phyloP scores from a whole-genome alignment of 2,329 filamentous ascomycete species.

The Fusarium humuli region DNA sequence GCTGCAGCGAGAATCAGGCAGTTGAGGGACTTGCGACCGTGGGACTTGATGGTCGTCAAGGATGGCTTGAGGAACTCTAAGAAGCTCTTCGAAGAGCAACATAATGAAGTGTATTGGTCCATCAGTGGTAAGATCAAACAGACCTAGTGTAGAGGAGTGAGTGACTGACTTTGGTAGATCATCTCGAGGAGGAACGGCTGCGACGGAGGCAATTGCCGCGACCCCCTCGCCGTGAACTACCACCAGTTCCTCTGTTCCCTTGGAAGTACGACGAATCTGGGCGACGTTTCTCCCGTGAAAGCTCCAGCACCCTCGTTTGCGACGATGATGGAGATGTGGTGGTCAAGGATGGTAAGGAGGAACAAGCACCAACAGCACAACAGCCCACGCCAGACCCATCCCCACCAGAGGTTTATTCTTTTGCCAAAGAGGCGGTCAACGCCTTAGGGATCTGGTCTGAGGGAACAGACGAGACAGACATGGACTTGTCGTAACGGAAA shows the following conservation, averaged over 20 bases:
- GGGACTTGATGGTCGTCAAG: slow-evolving; percentile 42
- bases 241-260: slow-evolving; percentile 22
- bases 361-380: background rate
- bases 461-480: background rate
- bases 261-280: background rate
- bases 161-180: slow-evolving; percentile 15
- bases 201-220: background rate
- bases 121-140: slow-evolving; percentile 7
- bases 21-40: slow-evolving; percentile 29
- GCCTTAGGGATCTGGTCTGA: background rate
- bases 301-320: background rate
- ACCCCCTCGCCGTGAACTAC: background rate
- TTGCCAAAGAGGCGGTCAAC: background rate
- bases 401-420: background rate
- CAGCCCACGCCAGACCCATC: background rate
- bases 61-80: slow-evolving; percentile 32
- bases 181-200: slow-evolving; percentile 3
- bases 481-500: slow-evolving; percentile 1
- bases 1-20: slow-evolving; percentile 25
- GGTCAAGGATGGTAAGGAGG: background rate
- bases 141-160: background rate
- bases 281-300: background rate
- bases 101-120: slow-evolving; percentile 21
- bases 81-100: slow-evolving; percentile 30
- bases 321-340: background rate